These are phyloP conservation scores for Tulasnella sp. DNA, from an alignment of 768 basidiomycete species.

Conservation along the genomic window DNA sequence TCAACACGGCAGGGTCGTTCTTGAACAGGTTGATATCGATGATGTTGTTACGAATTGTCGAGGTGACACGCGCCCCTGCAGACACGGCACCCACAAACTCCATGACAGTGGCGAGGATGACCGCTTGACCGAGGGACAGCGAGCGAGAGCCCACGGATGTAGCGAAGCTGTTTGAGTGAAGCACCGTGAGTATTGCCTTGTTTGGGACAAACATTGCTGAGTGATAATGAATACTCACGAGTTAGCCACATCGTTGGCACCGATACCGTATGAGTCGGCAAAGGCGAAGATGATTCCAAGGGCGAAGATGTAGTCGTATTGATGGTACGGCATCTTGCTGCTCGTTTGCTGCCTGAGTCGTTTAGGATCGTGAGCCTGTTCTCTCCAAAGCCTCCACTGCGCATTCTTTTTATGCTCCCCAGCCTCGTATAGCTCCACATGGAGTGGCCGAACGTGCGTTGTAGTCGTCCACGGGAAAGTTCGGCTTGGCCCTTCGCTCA, in stretches of 20 bases:
- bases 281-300: conserved; percentile 42
- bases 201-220: neutral
- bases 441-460: neutral
- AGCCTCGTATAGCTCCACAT: neutral
- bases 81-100: conserved; percentile 48
- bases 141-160: conserved; percentile 48
- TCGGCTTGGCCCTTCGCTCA: neutral
- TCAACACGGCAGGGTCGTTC: conserved; percentile 46
- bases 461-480: neutral
- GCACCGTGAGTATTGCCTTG: conserved; percentile 23
- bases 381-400: neutral
- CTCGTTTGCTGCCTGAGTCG: neutral
- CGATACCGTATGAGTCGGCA: conserved; percentile 48
- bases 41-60: conserved; percentile 52
- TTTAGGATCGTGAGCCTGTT: neutral
- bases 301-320: conserved; percentile 26
- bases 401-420: neutral
- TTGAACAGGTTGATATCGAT: conserved; percentile 44
- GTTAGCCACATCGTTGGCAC: conserved; percentile 41
- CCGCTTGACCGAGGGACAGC: conserved; percentile 47
- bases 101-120: conserved; percentile 44
- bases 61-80: conserved; percentile 46
- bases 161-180: conserved; percentile 39
- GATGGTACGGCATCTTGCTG: conserved; percentile 8
- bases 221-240: conserved; percentile 7